Base-by-base conservation (phyloP, 768 basidiomycete species). In the Lactarius hatsudake region DNA sequence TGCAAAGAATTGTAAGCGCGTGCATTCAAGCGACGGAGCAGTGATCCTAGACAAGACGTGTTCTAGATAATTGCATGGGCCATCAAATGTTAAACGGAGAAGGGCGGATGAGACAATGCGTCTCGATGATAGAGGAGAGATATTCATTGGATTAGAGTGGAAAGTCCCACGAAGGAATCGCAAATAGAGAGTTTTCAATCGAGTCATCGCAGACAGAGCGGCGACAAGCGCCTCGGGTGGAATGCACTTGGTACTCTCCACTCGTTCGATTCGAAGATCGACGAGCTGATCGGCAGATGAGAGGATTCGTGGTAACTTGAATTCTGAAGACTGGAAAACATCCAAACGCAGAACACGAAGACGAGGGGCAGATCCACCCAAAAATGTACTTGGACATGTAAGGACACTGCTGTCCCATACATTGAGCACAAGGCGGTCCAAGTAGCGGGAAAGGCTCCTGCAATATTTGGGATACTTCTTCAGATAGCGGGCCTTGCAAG, bases 371-470 rank as follows among this genome's bases (percentile, higher is more conserved):
- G 18, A 59, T 18, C 32, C 57, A 5, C 36, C 58, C 26, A 65
- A 38, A 32, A 59, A 65, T 5, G 43, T 5, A 5, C 23, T 40
- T 18, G 63, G 45, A n/a, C 48, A 54, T 28, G 36, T 8, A 17
- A 59, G n/a, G 30, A 13, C 30, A 5, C 20, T 13, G 36, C 34
- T 13, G 36, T 38, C 13, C 36, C 13, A n/a, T 36, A 5, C 10
- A 9, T 40, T 26, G 18, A 58, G 56, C 30, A 2, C 17, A 4
- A 64, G 42, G 2, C 5, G 30, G 23, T 59, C 34, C 34, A 64
- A 64, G 63, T 6, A n/a, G 13, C 32, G 63, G 63, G 32, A 64
- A 48, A 13, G 34, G 32, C 15, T 48, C 13, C 43, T 51, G 45
- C 34, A 32, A 15, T 13, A 64, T 15, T 32, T 38, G 8, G 20